A percentile compares a stretch with the other conserved stretches of the same genome.
Evolutionary conservation across 768 basidiomycete genomes (phyloP).

Genomic region (Boletus subcaerulescens): DNA sequence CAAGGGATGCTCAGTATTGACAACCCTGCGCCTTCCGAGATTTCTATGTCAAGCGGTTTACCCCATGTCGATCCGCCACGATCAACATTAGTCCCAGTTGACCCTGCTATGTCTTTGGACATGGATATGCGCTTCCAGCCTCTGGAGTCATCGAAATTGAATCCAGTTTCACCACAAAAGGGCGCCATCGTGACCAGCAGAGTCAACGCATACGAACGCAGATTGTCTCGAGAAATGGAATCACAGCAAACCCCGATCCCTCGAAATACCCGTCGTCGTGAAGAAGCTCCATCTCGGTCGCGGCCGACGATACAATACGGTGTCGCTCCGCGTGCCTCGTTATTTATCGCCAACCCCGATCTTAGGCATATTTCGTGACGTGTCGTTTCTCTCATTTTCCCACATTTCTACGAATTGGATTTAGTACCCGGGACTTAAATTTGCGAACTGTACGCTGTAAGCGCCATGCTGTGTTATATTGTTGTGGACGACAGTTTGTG

Average conservation of each 20-base stretch:
- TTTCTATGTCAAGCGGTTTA: constrained; percentile 6
- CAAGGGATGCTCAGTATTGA: constrained; percentile 12
- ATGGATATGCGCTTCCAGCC: constrained; percentile 2
- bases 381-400: not conserved
- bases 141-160: not conserved
- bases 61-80: constrained; percentile 17
- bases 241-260: constrained; percentile 32
- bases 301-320: constrained; percentile 55
- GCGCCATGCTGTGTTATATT: constrained; percentile 5
- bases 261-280: constrained; percentile 41
- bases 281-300: constrained; percentile 41
- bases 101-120: not conserved
- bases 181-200: constrained; percentile 44
- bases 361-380: constrained; percentile 14
- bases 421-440: not conserved
- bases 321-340: constrained; percentile 55
- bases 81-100: constrained; percentile 9
- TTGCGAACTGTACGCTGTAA: constrained; percentile 1
- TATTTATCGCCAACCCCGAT: constrained; percentile 72
- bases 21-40: constrained; percentile 6
- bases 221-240: constrained; percentile 53
- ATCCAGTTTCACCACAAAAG: not conserved
- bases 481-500: constrained; percentile 2
- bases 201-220: constrained; percentile 57
- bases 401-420: not conserved